Conservation (phyloP, 805 yeast genomes). For the Candida krabiensis region DNA sequence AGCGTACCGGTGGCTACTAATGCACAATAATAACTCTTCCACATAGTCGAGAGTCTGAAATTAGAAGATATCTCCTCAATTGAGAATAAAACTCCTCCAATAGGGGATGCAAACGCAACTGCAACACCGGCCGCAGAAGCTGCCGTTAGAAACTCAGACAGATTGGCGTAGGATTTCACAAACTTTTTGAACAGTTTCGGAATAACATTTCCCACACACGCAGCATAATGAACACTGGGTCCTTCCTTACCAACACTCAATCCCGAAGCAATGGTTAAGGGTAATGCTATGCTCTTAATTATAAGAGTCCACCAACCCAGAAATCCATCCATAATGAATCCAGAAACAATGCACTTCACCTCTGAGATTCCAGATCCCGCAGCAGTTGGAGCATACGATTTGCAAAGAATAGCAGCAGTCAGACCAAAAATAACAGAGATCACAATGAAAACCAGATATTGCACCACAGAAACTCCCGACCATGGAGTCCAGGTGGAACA, state of each 20-base stretch:
- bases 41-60: constrained; percentile 74
- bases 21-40: constrained; percentile 92
- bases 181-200: constrained; percentile 53
- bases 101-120: constrained; percentile 95
- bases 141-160: constrained; percentile 72
- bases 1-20: constrained; percentile 81
- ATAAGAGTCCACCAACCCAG: constrained; percentile 69
- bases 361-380: constrained; percentile 98
- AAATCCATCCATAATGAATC: constrained; percentile 78
- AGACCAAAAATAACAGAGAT: constrained; percentile 63
- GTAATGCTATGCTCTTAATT: constrained; percentile 78
- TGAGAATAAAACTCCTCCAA: constrained; percentile 93
- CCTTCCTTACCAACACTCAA: constrained; percentile 96
- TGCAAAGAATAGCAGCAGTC: constrained; percentile 67
- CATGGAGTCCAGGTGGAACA: constrained; percentile 76
- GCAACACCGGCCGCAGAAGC: constrained; percentile 98
- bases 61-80: constrained; percentile 84
- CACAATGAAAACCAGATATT: constrained; percentile 58
- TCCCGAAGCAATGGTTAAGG: constrained; percentile 91
- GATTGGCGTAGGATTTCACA: constrained; percentile 43
- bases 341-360: constrained; percentile 90
- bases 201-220: constrained; percentile 87
- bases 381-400: constrained; percentile 77
- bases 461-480: constrained; percentile 44
- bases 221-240: constrained; percentile 97